Percentiles rank a stretch among this genome's conserved stretches.
Conservation (phyloP, 1,284 basidiomycete species). For the Cutaneotrichosporon spelunceum region DNA sequence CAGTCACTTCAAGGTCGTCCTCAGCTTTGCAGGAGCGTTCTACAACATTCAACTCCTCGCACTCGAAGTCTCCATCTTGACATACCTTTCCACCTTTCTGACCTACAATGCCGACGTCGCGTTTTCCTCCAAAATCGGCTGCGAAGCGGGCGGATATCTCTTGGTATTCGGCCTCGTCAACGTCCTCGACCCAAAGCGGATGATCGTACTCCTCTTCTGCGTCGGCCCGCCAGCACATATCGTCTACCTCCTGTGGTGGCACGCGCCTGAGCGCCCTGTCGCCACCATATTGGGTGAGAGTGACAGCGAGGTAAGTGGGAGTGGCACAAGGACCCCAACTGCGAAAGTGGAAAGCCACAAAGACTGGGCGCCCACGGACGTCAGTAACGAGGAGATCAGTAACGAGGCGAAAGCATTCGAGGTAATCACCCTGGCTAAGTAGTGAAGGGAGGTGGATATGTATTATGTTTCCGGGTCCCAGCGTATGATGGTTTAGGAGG, state of each 20-base stretch:
- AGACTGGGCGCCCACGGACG: neutral
- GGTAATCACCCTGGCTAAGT: neutral
- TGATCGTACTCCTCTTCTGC: slow-evolving; percentile 23
- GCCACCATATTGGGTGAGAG: slow-evolving; percentile 10
- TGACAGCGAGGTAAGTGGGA: neutral
- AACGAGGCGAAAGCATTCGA: too few relatives aligned
- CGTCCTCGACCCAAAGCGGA: slow-evolving; percentile 23
- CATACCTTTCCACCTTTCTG: slow-evolving; percentile 22
- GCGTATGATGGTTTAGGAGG: neutral
- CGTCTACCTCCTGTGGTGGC: slow-evolving; percentile 18
- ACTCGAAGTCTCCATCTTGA: slow-evolving; percentile 20
- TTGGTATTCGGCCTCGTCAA: slow-evolving; percentile 25
- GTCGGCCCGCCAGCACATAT: slow-evolving; percentile 12
- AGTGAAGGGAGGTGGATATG: neutral
- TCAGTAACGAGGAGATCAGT: neutral
- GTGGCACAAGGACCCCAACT: neutral
- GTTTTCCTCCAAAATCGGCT: slow-evolving; percentile 23
- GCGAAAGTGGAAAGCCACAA: neutral
- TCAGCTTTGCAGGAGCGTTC: slow-evolving; percentile 20
- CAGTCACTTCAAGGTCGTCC: slow-evolving; percentile 16
- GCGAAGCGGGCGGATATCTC: slow-evolving; percentile 21
- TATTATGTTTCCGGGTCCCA: neutral
- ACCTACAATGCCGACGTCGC: slow-evolving; percentile 24
- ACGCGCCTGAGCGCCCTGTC: slow-evolving; percentile 18
- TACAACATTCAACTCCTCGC: slow-evolving; percentile 26